Evolutionary conservation across 2,329 filamentous ascomycete genomes (phyloP).

Genomic region (Colletotrichum destructivum): DNA sequence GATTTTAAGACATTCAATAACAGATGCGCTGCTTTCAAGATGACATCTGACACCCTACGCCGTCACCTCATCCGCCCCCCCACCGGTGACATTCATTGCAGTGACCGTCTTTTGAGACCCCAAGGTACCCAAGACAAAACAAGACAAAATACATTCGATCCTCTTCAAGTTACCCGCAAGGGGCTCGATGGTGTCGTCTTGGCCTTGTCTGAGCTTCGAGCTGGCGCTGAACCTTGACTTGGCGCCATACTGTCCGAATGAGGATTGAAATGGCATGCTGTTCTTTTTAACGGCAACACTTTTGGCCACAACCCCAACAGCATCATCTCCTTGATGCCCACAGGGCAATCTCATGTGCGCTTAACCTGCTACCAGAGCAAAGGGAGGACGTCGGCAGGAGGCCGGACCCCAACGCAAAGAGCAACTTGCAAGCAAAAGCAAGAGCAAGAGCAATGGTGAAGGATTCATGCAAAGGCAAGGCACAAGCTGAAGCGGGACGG

Average conservation of each 20-base stretch:
- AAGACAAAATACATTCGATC: background rate
- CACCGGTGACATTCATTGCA: slow-evolving; percentile 17
- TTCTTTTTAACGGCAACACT: background rate
- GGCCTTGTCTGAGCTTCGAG: slow-evolving; percentile 18
- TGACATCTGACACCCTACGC: background rate
- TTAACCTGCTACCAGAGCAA: slow-evolving; percentile 4
- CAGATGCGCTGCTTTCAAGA: background rate
- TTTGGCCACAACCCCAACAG: background rate
- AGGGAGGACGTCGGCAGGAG: slow-evolving; percentile 23
- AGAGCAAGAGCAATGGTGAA: slow-evolving; percentile 13
- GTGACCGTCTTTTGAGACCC: background rate
- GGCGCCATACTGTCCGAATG: background rate
- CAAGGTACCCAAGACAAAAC: background rate
- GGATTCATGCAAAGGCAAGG: slow-evolving; percentile 17
- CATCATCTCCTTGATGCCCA: background rate
- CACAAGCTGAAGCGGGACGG: background rate
- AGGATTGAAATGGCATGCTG: slow-evolving; percentile 5
- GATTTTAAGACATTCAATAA: background rate
- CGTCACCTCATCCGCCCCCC: background rate
- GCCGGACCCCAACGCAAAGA: slow-evolving; percentile 10
- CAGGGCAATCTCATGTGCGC: background rate
- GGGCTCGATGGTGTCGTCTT: slow-evolving; percentile 22
- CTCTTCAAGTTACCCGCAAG: slow-evolving; percentile 2
- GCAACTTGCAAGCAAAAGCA: background rate
- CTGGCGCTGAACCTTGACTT: slow-evolving; percentile 2